Evolutionary conservation across 2,329 filamentous ascomycete species (phyloP), one percentile per base, ranked within the genome.

Genomic region (Xylaria sp.): DNA sequence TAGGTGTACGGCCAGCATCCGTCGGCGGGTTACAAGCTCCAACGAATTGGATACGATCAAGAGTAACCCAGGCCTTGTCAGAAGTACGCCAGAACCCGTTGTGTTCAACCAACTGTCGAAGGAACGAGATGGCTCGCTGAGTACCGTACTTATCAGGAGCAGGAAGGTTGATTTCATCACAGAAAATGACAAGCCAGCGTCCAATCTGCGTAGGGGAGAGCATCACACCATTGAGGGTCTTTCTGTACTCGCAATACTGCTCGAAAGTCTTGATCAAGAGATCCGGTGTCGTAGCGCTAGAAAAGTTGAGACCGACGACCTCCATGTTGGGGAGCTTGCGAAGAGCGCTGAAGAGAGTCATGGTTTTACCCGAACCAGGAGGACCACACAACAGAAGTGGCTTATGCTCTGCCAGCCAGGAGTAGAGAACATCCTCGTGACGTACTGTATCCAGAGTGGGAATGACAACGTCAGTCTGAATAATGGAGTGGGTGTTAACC

Each of bases 161-260:
- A 5, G 94, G 94, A 80, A 99, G 82, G 76, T 99, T 99, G 78
- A 99, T 99, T 74, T 99, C 94, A 73, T 99, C 94, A 70, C 94
- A 99, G 82, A 99, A 99, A 63, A 99, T 86, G 51, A 99, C 93
- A 44, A 99, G 83, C 94, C 94, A 99, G 67, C 93, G 88, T 19
- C 94, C 94, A 68, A 99, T 96, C 73, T 99, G 95, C 5, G 89
- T 96, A 0, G 94, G 94, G 23, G 93, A 96, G 65, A 99, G 88
- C 69, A 97, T 89, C 18, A 97, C 92, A 48, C 94, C 94, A 71
- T 94, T 97, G 52, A 97, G 79, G 0, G 94, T 97, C 83, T 99
- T 99, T 80, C 93, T 95, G 78, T 99, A 99, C 76, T 99, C 94
- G 76, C 94, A 99, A 75, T 99, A 97, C 73, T 99, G 95, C 77